Percentiles rank a stretch among this genome's conserved stretches.
phyloP scores from a whole-genome alignment of 2,329 filamentous ascomycete genomes.

The Fonsecaea erecta region DNA sequence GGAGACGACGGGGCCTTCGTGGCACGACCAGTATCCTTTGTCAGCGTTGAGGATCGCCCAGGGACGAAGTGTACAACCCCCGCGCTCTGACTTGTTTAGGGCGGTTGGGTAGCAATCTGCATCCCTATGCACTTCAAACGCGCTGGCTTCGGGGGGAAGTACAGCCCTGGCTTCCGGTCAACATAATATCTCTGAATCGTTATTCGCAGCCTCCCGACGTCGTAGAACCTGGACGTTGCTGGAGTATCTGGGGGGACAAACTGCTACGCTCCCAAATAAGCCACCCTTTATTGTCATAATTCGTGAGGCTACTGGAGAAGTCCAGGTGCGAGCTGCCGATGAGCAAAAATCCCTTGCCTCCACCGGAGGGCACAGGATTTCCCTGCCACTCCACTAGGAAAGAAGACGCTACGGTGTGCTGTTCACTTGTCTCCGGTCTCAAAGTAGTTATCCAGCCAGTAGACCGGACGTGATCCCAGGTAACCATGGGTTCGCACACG shows the following conservation, averaged over 20 bases:
- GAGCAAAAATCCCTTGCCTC: background rate
- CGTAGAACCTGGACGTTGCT: conserved; percentile 5
- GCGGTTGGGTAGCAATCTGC: conserved; percentile 30
- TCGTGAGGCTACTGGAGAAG: conserved; percentile 2
- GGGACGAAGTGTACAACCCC: conserved; percentile 26
- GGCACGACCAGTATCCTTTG: conserved; percentile 4
- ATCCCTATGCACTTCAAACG: conserved; percentile 31
- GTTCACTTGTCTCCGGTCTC: background rate
- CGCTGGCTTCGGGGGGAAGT: conserved; percentile 33
- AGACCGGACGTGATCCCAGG: background rate
- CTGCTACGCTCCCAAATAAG: background rate
- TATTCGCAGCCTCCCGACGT: conserved; percentile 29
- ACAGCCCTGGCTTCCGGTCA: conserved; percentile 32
- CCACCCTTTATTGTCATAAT: background rate
- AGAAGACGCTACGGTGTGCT: background rate
- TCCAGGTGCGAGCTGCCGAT: background rate
- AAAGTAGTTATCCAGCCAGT: background rate
- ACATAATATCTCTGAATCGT: conserved; percentile 22
- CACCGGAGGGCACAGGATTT: background rate
- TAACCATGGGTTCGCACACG: background rate
- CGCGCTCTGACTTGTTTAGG: conserved; percentile 28
- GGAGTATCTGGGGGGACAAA: background rate
- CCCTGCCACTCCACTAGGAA: background rate
- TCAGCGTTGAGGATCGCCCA: conserved; percentile 22
- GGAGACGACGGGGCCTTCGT: background rate